These are phyloP conservation scores for Glutinoglossum americanum DNA, from an alignment of 495 filamentous ascomycete genomes.

Conservation along the genomic window DNA sequence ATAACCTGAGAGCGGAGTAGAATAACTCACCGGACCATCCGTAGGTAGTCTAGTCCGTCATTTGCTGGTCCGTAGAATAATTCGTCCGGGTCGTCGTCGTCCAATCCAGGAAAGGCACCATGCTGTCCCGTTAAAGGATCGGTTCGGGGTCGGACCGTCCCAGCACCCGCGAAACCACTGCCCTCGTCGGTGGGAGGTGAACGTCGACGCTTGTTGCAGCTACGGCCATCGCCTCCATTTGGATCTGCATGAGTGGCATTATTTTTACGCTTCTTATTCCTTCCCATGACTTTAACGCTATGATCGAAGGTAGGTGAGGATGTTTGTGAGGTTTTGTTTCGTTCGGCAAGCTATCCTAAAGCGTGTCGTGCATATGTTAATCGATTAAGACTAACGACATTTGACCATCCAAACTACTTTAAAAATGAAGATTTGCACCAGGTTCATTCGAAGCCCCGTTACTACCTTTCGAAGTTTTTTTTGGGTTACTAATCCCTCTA, in stretches of 20 bases:
- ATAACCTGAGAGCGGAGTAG: background rate
- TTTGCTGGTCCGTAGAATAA: constrained; percentile 32
- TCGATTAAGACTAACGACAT: too few relatives aligned
- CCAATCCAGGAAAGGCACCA: constrained; percentile 55
- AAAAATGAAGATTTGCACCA: too few relatives aligned
- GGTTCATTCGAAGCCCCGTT: too few relatives aligned
- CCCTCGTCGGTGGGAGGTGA: background rate
- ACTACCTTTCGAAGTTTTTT: too few relatives aligned
- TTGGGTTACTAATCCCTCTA: too few relatives aligned
- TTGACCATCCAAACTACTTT: too few relatives aligned
- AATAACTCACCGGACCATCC: constrained; percentile 53
- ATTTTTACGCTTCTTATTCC: background rate
- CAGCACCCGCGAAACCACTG: background rate
- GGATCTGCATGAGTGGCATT: background rate
- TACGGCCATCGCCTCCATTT: background rate
- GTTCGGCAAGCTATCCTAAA: background rate
- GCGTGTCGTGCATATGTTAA: background rate
- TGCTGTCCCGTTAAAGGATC: constrained; percentile 56
- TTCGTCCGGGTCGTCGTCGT: constrained; percentile 28
- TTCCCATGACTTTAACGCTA: constrained; percentile 1
- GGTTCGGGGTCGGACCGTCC: constrained; percentile 21
- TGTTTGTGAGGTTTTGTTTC: background rate
- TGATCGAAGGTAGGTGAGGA: background rate
- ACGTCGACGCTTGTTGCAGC: background rate
- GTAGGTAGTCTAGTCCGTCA: constrained; percentile 54